Conservation (phyloP, 805 yeast species). For the Starmerella gropengiesseri region DNA sequence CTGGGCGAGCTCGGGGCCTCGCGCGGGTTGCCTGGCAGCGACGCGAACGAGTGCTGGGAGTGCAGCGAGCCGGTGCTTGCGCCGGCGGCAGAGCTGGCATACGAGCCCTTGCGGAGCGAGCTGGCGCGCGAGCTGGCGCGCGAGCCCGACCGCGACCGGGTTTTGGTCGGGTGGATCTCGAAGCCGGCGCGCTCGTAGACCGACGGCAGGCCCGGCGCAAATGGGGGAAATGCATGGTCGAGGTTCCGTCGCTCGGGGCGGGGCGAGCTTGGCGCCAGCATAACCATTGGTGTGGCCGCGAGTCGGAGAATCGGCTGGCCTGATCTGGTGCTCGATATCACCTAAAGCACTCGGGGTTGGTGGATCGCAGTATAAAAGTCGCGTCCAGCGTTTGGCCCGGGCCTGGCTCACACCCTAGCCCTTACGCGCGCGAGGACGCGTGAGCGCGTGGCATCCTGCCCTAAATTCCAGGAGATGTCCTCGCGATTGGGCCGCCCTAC, state of each 20-base stretch:
- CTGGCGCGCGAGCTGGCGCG: conserved; percentile 9
- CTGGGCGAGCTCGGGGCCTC: background rate
- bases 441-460: background rate
- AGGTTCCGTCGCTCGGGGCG: conserved; percentile 24
- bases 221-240: conserved; percentile 34
- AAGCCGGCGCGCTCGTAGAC: conserved; percentile 38
- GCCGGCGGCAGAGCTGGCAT: conserved; percentile 1
- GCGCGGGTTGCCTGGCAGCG: background rate
- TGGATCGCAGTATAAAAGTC: no score
- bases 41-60: conserved; percentile 1
- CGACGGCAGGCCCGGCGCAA: conserved; percentile 30
- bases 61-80: background rate
- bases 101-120: conserved; percentile 7
- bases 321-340: no score
- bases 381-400: no score
- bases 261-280: conserved; percentile 7
- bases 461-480: conserved; percentile 2
- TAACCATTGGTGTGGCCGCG: no score
- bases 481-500: background rate
- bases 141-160: conserved; percentile 17
- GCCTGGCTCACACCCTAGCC: no score
- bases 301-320: no score
- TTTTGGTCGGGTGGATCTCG: conserved; percentile 24
- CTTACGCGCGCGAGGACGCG: no score
- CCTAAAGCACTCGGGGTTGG: no score